These are phyloP conservation scores for Polytrichum commune DNA, from an alignment of 225 moss, liverwort and hornwort genomes.

Conservation along the genomic window DNA sequence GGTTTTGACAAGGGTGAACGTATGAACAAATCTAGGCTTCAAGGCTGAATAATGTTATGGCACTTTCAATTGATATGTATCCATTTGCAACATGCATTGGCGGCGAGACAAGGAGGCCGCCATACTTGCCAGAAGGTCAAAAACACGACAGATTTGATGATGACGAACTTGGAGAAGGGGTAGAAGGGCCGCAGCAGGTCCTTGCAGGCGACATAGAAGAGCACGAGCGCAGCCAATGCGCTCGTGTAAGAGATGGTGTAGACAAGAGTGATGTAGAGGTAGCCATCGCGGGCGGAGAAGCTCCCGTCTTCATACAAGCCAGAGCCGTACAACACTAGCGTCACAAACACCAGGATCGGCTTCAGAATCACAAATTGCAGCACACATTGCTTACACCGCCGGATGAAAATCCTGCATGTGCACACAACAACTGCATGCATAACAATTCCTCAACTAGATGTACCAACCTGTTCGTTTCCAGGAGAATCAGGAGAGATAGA, in stretches of 20 bases:
- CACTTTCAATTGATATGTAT: background rate
- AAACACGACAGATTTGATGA: conserved; percentile 95
- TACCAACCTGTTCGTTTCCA: too few species aligned
- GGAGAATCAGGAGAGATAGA: too few species aligned
- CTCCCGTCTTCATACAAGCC: conserved; percentile 60
- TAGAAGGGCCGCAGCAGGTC: conserved; percentile 71
- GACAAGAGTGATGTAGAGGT: conserved; percentile 69
- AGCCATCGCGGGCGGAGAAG: conserved; percentile 53
- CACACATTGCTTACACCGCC: conserved; percentile 78
- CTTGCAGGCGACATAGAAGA: conserved; percentile 95
- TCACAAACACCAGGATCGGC: conserved; percentile 67
- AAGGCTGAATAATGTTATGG: background rate
- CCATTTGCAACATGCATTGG: too few species aligned
- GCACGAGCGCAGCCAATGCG: conserved; percentile 66
- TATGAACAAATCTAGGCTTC: too few species aligned
- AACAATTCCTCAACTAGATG: too few species aligned
- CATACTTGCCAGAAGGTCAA: conserved; percentile 78
- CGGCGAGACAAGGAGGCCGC: conserved; percentile 12
- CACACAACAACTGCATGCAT: background rate
- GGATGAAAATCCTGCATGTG: conserved; percentile 72
- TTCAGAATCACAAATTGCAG: conserved; percentile 88
- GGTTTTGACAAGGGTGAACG: too few species aligned
- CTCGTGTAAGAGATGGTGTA: conserved; percentile 78
- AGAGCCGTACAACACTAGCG: conserved; percentile 61
- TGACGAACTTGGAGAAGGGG: conserved; percentile 79